These are phyloP conservation scores for Leucocoprinus leucothites DNA, from an alignment of 768 basidiomycete genomes.

Conservation along the genomic window DNA sequence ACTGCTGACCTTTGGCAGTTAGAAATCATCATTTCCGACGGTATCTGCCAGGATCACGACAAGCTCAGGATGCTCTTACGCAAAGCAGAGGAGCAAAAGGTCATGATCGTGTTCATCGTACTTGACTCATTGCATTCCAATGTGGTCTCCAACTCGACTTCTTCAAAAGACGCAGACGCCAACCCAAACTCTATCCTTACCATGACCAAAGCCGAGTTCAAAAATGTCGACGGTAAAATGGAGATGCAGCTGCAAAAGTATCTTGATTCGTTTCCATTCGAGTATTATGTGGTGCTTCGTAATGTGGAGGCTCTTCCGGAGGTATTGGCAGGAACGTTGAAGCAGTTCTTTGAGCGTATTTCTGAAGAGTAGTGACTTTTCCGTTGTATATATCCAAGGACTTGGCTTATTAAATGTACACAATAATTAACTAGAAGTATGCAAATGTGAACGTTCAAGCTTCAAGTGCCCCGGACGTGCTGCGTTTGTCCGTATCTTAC, in stretches of 20 bases:
- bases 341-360: conserved; percentile 88
- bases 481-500: too few relatives aligned
- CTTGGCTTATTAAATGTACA: too few relatives aligned
- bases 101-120: conserved; percentile 96
- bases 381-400: too few relatives aligned
- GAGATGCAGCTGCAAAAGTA: conserved; percentile 88
- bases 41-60: conserved; percentile 97
- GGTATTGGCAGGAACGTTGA: conserved; percentile 81
- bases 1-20: conserved; percentile 93
- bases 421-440: too few relatives aligned
- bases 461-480: too few relatives aligned
- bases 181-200: conserved; percentile 80
- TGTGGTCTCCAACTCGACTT: conserved; percentile 13
- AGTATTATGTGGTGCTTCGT: conserved; percentile 92
- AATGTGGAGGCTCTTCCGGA: conserved; percentile 91
- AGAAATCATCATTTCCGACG: conserved; percentile 97
- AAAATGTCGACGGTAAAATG: conserved; percentile 74
- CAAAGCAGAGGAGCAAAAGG: conserved; percentile 82
- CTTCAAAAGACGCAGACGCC: conserved; percentile 18
- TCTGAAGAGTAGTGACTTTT: conserved; percentile 55
- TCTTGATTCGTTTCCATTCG: conserved; percentile 95
- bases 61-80: conserved; percentile 75
- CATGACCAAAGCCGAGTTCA: conserved; percentile 91
- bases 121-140: conserved; percentile 77
- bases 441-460: too few relatives aligned